Conservation (phyloP, 78 protist species). For the Dictyostelium intermedium region DNA sequence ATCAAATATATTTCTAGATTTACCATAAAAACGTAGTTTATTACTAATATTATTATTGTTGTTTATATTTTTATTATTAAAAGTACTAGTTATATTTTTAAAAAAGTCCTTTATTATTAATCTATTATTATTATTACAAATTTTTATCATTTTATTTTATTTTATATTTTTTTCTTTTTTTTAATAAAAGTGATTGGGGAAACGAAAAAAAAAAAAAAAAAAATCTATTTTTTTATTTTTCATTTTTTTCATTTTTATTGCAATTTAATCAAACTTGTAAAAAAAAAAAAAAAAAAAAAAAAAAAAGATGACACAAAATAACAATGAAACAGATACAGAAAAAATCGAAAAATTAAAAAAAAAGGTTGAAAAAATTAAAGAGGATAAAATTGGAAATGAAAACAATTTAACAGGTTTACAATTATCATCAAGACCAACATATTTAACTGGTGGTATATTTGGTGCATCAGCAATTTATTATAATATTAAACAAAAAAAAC, state of each 20-base stretch:
- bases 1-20: slow-evolving; percentile 10
- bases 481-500: neutral
- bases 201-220: neutral
- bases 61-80: neutral
- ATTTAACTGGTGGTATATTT: neutral
- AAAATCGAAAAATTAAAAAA: neutral
- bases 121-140: neutral
- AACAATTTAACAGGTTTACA: neutral
- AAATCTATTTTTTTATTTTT: neutral
- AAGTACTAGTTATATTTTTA: neutral
- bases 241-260: neutral
- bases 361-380: neutral
- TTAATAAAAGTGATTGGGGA: neutral
- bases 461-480: slow-evolving; percentile 16
- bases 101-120: neutral
- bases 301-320: neutral
- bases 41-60: neutral
- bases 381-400: neutral
- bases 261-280: neutral
- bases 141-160: slow-evolving; percentile 3
- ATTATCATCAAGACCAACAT: slow-evolving; percentile 36
- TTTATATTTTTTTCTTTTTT: neutral
- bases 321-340: neutral
- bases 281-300: neutral
- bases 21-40: neutral